A percentile compares a stretch with the other conserved stretches of the same genome.
phyloP scores from a whole-genome alignment of 306 rosid species.

The Trifolium dubium region DNA sequence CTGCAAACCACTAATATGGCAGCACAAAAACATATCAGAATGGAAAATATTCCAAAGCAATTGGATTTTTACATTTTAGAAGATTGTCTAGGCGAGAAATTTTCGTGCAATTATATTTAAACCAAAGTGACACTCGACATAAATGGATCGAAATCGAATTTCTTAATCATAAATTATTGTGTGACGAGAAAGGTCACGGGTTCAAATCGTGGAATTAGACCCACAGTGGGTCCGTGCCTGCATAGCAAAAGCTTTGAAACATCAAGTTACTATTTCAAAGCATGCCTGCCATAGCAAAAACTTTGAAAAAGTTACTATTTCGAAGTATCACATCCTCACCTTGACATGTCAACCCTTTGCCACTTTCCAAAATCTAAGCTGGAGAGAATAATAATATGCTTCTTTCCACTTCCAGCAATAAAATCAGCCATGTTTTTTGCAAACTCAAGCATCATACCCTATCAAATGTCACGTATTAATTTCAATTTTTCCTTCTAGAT shows the following conservation, averaged over 20 bases:
- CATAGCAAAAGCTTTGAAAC: not conserved
- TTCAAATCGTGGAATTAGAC: not conserved
- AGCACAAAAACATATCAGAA: constrained; percentile 46
- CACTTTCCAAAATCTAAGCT: constrained; percentile 93
- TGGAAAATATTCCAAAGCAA: constrained; percentile 20
- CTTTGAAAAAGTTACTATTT: not conserved
- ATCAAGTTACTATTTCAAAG: not conserved
- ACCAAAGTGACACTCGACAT: not conserved
- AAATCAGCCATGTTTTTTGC: constrained; percentile 78
- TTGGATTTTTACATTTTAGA: constrained; percentile 23
- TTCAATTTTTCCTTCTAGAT: constrained; percentile 22
- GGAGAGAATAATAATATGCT: constrained; percentile 76
- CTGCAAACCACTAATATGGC: constrained; percentile 73
- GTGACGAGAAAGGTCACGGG: not conserved
- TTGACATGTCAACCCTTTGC: constrained; percentile 81
- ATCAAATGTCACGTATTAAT: constrained; percentile 35
- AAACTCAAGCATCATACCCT: constrained; percentile 83
- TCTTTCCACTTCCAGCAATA: constrained; percentile 69
- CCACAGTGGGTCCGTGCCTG: not conserved
- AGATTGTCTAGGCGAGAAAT: constrained; percentile 15
- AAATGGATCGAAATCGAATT: constrained; percentile 4
- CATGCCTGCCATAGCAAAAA: not conserved
- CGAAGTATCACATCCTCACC: constrained; percentile 51
- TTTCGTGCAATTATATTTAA: constrained; percentile 19
- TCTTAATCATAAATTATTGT: not conserved